phyloP scores from a whole-genome alignment of 2,329 filamentous ascomycete species.

The Macrophomina phaseolina region DNA sequence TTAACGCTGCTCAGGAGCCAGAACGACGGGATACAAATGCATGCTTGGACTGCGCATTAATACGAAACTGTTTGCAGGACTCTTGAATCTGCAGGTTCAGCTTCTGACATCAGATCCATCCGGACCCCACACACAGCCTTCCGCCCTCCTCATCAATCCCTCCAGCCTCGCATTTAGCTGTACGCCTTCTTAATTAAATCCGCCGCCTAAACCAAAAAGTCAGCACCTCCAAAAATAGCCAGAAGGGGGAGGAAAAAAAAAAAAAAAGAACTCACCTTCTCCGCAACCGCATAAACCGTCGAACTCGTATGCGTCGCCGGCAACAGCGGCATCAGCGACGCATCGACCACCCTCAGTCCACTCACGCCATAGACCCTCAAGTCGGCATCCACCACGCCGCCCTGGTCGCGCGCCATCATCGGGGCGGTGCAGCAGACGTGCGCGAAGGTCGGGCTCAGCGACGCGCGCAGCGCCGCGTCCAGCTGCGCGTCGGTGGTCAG shows the following conservation, averaged over 20 bases:
- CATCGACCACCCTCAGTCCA: slow-evolving; percentile 20
- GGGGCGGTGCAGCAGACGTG: slow-evolving; percentile 44
- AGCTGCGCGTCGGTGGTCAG: slow-evolving; percentile 40
- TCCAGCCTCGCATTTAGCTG: neutral
- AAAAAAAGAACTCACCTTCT: slow-evolving; percentile 1
- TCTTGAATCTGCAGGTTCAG: no score
- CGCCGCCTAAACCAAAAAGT: neutral
- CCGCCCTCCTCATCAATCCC: neutral
- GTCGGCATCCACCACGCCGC: slow-evolving; percentile 14
- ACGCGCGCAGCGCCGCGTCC: slow-evolving; percentile 34
- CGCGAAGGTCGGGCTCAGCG: slow-evolving; percentile 31
- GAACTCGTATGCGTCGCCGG: neutral
- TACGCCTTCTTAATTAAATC: slow-evolving; percentile 9
- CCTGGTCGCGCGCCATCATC: slow-evolving; percentile 13
- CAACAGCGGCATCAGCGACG: slow-evolving; percentile 21
- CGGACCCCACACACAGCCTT: neutral
- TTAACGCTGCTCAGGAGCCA: no score
- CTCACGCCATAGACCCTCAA: slow-evolving; percentile 21
- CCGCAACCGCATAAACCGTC: slow-evolving; percentile 26
- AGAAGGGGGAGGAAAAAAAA: no score
- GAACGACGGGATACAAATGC: no score
- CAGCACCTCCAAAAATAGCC: neutral
- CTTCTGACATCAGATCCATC: no score
- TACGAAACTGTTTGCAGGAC: no score
- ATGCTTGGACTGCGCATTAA: no score